phyloP scores from a whole-genome alignment of 208 protist genomes.

The Angomonas ambiguus region DNA sequence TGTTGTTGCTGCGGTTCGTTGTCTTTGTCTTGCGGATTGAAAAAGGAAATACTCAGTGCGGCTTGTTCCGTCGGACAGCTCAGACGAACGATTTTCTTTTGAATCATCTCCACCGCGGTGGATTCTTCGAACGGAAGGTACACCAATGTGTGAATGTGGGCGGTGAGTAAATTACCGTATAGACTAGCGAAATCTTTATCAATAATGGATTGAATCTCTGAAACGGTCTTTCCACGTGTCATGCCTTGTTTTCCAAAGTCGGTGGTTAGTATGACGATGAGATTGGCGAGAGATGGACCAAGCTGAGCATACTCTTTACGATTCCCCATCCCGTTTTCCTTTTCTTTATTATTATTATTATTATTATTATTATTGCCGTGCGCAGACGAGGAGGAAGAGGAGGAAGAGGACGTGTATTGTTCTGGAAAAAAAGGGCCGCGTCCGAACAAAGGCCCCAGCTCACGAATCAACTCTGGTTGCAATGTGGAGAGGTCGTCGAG shows the following conservation, averaged over 20 bases:
- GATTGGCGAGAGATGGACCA: constrained; percentile 37
- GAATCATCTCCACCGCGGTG: constrained; percentile 52
- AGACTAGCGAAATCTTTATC: constrained; percentile 50
- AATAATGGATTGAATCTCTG: constrained; percentile 59
- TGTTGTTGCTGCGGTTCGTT: too few relatives aligned
- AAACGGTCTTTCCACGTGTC: constrained; percentile 51
- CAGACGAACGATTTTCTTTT: constrained; percentile 33
- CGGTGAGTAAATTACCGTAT: constrained; percentile 60
- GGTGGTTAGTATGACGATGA: constrained; percentile 72
- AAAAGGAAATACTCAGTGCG: not conserved
- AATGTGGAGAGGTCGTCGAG: constrained; percentile 72
- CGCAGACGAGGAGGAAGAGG: too few relatives aligned
- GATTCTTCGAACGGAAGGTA: constrained; percentile 45
- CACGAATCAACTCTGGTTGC: constrained; percentile 39
- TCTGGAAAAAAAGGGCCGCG: constrained; percentile 55
- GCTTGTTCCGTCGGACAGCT: constrained; percentile 20
- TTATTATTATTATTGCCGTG: not conserved
- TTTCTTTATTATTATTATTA: not conserved
- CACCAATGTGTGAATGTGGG: constrained; percentile 58
- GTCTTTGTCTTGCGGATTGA: not conserved
- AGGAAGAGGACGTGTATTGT: constrained; percentile 21
- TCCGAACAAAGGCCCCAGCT: constrained; percentile 68
- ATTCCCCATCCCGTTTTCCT: constrained; percentile 4
- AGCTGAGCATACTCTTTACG: too few relatives aligned
- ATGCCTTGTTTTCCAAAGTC: constrained; percentile 81